Conservation (phyloP, 352 stramenopile species). For the Salisapilia sapeloensis region DNA sequence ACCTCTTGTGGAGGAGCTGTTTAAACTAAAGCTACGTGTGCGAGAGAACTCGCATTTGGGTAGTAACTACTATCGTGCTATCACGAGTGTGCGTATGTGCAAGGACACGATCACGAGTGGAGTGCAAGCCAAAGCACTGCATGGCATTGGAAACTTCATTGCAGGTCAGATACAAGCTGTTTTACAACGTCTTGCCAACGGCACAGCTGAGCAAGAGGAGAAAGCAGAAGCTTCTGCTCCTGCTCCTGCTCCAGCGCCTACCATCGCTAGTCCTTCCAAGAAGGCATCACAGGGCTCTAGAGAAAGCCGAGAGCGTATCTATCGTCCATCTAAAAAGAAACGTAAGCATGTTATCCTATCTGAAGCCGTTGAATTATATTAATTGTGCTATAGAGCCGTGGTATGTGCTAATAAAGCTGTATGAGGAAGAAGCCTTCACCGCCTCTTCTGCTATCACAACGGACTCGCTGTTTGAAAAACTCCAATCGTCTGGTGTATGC, state of each 20-base stretch:
- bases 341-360: too few relatives aligned
- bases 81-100: slow-evolving; percentile 46
- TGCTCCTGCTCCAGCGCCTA: background rate
- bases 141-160: slow-evolving; percentile 73
- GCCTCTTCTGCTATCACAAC: slow-evolving; percentile 16
- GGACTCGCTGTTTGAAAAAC: slow-evolving; percentile 21
- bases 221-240: slow-evolving; percentile 9
- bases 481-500: slow-evolving; percentile 30
- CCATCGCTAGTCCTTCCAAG: background rate
- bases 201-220: slow-evolving; percentile 1
- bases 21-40: slow-evolving; percentile 25
- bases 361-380: slow-evolving; percentile 1
- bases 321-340: too few relatives aligned
- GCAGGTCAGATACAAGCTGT: slow-evolving; percentile 73
- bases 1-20: slow-evolving; percentile 49
- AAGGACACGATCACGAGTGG: slow-evolving; percentile 18
- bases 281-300: background rate
- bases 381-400: slow-evolving; percentile 35
- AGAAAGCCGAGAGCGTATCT: too few relatives aligned
- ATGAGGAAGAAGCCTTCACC: slow-evolving; percentile 13
- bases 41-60: slow-evolving; percentile 48
- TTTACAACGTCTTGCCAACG: too few relatives aligned
- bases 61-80: slow-evolving; percentile 47
- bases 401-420: slow-evolving; percentile 47
- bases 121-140: slow-evolving; percentile 40